Base-by-base conservation (phyloP, 2,329 filamentous ascomycete species). In the Diplodia seriata region DNA sequence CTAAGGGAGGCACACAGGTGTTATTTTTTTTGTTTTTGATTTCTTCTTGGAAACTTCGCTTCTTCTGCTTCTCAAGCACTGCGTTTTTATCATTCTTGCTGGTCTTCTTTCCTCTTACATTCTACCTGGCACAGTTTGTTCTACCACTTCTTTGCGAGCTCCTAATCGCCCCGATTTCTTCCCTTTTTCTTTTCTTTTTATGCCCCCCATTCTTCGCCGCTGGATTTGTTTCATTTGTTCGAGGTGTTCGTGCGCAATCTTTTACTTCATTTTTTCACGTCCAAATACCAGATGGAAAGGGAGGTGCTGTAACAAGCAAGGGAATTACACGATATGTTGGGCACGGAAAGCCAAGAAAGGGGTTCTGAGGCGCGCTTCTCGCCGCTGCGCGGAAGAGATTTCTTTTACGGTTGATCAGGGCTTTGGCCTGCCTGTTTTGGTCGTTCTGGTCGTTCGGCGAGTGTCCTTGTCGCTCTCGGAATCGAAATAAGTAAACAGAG, bases 371-470 rank as follows among this genome's bases (percentile, higher is more conserved):
- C 59, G 59, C 47, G 43, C 59, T 63, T 63, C 59, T 63, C 59
- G 59, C 59, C 59, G 59, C 59, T 63, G 59, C n/a, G 59, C 59
- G 59, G 59, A 63, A 63, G 59, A 63, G 59, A 63, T 63, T 63
- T 63, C 47, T 51, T 57, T 63, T 51, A 63, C 14, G 59, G 59
- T 63, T 63, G 59, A 51, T 51, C 26, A 49, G 59, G 29, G 20
- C 20, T 63, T 51, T 63, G 43, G 59, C 59, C 59, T 63, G 47
- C 50, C 40, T 49, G 59, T n/a, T 63, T 63, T 63, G 59, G 59
- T 63, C 43, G 43, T 62, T 63, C 47, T 63, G 59, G 59, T 63
- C 47, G 59, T 63, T 63, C 47, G 31, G 47, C 31, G 59, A 63
- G 59, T 63, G 59, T 63, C 50, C 50, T 63, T 36, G 43, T 63